Conservation (phyloP, 139 green algal genomes). For the Asterochloris erici region DNA sequence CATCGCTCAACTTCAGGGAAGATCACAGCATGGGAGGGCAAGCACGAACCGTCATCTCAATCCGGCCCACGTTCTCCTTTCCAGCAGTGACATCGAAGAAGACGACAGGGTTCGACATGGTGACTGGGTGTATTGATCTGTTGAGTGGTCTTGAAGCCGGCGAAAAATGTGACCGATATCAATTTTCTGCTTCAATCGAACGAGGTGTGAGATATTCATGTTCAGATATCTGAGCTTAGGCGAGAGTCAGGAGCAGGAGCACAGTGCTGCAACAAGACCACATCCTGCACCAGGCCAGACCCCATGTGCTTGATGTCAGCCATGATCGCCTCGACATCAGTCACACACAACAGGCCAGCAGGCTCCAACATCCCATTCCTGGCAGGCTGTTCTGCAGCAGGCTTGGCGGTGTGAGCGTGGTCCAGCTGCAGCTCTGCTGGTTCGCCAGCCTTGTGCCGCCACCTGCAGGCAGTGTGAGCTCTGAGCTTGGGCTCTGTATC, state of each 20-base stretch:
- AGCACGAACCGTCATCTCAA: conserved; percentile 62
- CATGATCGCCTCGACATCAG: conserved; percentile 24
- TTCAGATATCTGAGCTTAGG: not conserved
- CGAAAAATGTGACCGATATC: not conserved
- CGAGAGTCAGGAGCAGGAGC: not conserved
- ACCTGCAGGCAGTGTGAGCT: not conserved
- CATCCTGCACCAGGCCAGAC: conserved; percentile 22
- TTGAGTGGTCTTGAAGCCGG: not conserved
- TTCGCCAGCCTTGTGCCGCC: conserved; percentile 29
- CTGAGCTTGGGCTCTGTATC: too few relatives aligned
- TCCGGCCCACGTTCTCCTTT: conserved; percentile 49
- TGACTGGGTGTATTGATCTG: not conserved
- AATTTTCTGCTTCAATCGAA: not conserved
- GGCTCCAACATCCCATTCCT: not conserved
- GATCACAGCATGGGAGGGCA: too few relatives aligned
- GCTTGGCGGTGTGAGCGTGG: conserved; percentile 32
- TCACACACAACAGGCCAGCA: conserved; percentile 8
- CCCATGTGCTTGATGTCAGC: conserved; percentile 29
- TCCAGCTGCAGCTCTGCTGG: conserved; percentile 31
- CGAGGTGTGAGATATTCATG: not conserved
- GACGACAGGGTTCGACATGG: conserved; percentile 40
- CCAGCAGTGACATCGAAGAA: conserved; percentile 58
- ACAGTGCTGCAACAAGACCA: not conserved
- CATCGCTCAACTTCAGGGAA: not conserved
- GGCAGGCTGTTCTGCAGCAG: not conserved